phyloP scores from a whole-genome alignment of 805 yeast species.

The Wickerhamomyces canadensis region DNA sequence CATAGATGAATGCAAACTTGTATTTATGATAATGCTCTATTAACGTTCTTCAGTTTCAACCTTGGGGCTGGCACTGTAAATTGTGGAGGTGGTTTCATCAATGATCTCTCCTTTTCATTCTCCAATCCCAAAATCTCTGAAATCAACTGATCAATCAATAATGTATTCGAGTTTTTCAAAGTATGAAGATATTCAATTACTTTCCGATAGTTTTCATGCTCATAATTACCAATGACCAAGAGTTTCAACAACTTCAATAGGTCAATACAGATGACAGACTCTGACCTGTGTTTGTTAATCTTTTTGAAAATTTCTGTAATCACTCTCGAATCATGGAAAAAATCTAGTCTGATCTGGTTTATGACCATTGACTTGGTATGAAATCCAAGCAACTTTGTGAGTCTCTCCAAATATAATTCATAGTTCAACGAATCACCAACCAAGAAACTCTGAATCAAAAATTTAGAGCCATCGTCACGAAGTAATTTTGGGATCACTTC shows the following conservation, averaged over 20 bases:
- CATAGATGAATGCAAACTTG: too few relatives aligned
- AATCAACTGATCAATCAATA: conserved; percentile 20
- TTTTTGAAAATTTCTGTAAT: conserved; percentile 10
- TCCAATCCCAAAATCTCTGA: conserved; percentile 14
- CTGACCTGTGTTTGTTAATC: conserved; percentile 7
- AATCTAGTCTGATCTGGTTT: conserved; percentile 17
- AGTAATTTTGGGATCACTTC: conserved; percentile 23
- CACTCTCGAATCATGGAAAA: conserved; percentile 12
- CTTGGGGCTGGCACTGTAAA: background rate
- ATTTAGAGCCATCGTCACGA: conserved; percentile 25
- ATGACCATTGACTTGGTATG: conserved; percentile 12
- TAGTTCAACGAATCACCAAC: conserved; percentile 35
- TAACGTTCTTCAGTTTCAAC: too few relatives aligned
- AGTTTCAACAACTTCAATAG: conserved; percentile 20
- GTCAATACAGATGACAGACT: conserved; percentile 15
- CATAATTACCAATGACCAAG: conserved; percentile 8
- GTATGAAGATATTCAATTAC: conserved; percentile 6
- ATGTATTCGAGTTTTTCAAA: conserved; percentile 7
- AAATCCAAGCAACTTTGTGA: conserved; percentile 27
- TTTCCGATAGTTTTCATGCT: conserved; percentile 9
- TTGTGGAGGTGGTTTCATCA: conserved; percentile 29
- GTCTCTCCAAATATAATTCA: conserved; percentile 38
- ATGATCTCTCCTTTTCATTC: conserved; percentile 23
- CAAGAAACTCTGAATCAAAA: conserved; percentile 35
- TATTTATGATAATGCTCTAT: background rate